These are phyloP conservation scores for Coemansia sp. DNA, from an alignment of 192 early-diverging fungal species.

Conservation along the genomic window DNA sequence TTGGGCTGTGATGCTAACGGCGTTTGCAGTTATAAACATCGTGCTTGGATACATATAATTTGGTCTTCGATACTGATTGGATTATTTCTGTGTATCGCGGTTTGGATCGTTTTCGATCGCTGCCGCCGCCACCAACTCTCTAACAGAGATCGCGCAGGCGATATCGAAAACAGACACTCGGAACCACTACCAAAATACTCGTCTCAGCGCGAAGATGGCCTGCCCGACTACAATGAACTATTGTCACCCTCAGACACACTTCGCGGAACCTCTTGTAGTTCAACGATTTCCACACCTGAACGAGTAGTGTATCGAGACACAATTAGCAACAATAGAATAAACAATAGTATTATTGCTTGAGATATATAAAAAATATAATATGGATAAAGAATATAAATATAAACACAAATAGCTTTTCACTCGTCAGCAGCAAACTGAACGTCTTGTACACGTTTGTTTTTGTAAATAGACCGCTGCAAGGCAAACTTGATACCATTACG, in stretches of 20 bases:
- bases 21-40: slow-evolving; percentile 18
- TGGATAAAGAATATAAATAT: not conserved
- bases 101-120: slow-evolving; percentile 1
- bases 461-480: slow-evolving; percentile 8
- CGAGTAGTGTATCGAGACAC: slow-evolving; percentile 1
- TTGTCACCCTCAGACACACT: not conserved
- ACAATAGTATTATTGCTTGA: not conserved
- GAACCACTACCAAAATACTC: slow-evolving; percentile 38
- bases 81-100: not conserved
- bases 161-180: slow-evolving; percentile 8
- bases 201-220: slow-evolving; percentile 8
- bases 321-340: not conserved
- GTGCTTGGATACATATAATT: slow-evolving; percentile 21
- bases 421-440: not conserved
- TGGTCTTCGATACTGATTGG: slow-evolving; percentile 14
- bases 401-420: not conserved
- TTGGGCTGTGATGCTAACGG: slow-evolving; percentile 18
- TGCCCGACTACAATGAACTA: not conserved
- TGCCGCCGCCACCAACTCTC: slow-evolving; percentile 8
- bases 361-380: not conserved
- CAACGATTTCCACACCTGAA: slow-evolving; percentile 6
- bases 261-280: not conserved
- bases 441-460: not conserved
- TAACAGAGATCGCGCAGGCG: not conserved
- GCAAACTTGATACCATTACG: slow-evolving; percentile 9